Percentiles rank a stretch among this genome's conserved stretches.
Conservation (phyloP, 225 moss, liverwort and hornwort species). For the Polytrichum commune region DNA sequence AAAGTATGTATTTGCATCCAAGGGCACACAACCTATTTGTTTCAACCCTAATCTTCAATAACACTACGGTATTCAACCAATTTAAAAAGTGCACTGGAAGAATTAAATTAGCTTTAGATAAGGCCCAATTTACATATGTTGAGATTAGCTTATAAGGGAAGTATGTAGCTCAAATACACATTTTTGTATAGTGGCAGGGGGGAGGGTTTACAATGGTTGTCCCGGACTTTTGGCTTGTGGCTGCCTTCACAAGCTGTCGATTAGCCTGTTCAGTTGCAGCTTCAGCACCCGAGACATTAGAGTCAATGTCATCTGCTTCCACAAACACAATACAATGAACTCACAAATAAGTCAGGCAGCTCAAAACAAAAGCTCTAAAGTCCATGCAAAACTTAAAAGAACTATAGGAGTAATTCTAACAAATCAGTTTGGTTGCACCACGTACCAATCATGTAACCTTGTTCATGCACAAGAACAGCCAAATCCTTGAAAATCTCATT, state of each 20-base stretch:
- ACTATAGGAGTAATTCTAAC: too few relatives aligned
- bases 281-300: constrained; percentile 45
- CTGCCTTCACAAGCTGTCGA: constrained; percentile 53
- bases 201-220: constrained; percentile 38
- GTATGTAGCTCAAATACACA: neutral
- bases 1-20: neutral
- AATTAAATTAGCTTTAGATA: neutral
- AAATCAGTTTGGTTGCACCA: neutral
- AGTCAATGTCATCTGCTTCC: constrained; percentile 55
- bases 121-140: neutral
- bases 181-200: neutral
- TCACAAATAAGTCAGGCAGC: too few relatives aligned
- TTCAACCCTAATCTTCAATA: too few relatives aligned
- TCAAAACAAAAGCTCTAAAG: too few relatives aligned
- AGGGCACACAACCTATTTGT: neutral
- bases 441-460: constrained; percentile 64
- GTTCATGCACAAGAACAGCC: constrained; percentile 68
- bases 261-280: constrained; percentile 55
- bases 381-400: too few relatives aligned
- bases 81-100: too few relatives aligned
- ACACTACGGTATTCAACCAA: too few relatives aligned
- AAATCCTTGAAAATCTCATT: constrained; percentile 99
- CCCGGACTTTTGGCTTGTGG: constrained; percentile 51
- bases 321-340: neutral
- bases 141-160: neutral